Evolutionary conservation across 345 rosid genomes (phyloP).

Genomic region (Pistacia vera): DNA sequence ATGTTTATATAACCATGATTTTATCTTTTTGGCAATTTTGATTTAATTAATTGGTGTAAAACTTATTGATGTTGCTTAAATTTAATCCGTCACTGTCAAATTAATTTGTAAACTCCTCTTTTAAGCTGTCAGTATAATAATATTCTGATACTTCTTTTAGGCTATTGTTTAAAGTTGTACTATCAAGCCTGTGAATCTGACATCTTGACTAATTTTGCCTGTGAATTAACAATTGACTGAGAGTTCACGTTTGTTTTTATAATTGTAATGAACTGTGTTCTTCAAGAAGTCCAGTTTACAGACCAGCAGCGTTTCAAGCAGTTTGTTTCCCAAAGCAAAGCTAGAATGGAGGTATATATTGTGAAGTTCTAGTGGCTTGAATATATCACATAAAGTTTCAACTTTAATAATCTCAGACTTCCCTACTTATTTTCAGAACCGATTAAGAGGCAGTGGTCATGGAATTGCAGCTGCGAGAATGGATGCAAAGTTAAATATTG

Average conservation of each 20-base stretch:
- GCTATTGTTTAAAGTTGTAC: neutral
- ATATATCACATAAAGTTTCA: slow-evolving; percentile 8
- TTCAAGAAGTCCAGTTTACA: slow-evolving; percentile 93
- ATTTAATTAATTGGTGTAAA: neutral
- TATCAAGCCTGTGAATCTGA: neutral
- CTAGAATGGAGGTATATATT: slow-evolving; percentile 85
- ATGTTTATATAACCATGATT: neutral
- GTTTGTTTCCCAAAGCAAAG: slow-evolving; percentile 96
- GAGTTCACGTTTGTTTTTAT: slow-evolving; percentile 14
- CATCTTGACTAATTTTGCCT: slow-evolving; percentile 4
- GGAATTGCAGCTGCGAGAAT: slow-evolving; percentile 88
- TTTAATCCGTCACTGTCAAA: no score
- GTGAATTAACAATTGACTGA: slow-evolving; percentile 9
- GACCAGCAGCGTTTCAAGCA: slow-evolving; percentile 98
- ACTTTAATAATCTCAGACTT: slow-evolving; percentile 15
- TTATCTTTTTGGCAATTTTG: neutral
- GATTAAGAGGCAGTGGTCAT: slow-evolving; percentile 90
- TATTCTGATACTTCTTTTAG: neutral
- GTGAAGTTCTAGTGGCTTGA: slow-evolving; percentile 5
- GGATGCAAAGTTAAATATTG: slow-evolving; percentile 87
- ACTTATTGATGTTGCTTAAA: neutral
- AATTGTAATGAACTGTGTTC: slow-evolving; percentile 61
- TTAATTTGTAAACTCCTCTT: no score
- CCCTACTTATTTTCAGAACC: slow-evolving; percentile 75
- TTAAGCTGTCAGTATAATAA: neutral